These are phyloP conservation scores for Hordeum marinum DNA, from an alignment of 176 grass and related monocot species.

Conservation along the genomic window DNA sequence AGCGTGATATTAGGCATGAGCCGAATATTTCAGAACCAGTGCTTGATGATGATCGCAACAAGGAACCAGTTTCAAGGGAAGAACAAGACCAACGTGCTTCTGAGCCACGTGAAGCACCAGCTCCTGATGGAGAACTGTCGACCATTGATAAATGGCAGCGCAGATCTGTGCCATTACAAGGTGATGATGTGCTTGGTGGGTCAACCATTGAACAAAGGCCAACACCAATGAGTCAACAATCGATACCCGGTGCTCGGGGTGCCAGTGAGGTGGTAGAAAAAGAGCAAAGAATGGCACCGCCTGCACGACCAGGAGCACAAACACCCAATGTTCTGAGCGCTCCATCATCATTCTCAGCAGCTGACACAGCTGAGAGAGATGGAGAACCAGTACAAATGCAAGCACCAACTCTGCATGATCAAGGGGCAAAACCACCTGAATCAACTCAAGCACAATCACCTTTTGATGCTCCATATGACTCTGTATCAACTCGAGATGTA, in stretches of 20 bases:
- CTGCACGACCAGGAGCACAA: slow-evolving; percentile 9
- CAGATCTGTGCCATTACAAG: neutral
- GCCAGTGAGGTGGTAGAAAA: neutral
- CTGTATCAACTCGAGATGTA: neutral
- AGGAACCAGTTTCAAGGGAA: neutral
- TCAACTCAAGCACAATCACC: neutral
- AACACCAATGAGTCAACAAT: slow-evolving; percentile 13
- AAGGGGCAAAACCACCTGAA: neutral
- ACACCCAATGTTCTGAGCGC: neutral
- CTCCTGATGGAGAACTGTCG: neutral
- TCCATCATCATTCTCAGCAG: neutral
- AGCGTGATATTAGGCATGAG: neutral
- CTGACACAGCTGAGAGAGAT: neutral
- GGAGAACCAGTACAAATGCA: slow-evolving; percentile 24
- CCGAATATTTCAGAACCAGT: neutral
- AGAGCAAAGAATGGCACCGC: slow-evolving; percentile 16
- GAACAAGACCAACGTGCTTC: neutral
- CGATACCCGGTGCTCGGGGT: neutral
- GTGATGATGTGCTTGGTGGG: neutral
- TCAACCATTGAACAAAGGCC: slow-evolving; percentile 18
- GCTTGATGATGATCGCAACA: neutral
- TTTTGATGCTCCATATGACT: slow-evolving; percentile 1
- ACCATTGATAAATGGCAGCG: slow-evolving; percentile 25
- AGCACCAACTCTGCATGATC: slow-evolving; percentile 1
- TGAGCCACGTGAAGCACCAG: neutral